phyloP scores from a whole-genome alignment of 352 stramenopile genomes.

The Globisporangium middletonii region DNA sequence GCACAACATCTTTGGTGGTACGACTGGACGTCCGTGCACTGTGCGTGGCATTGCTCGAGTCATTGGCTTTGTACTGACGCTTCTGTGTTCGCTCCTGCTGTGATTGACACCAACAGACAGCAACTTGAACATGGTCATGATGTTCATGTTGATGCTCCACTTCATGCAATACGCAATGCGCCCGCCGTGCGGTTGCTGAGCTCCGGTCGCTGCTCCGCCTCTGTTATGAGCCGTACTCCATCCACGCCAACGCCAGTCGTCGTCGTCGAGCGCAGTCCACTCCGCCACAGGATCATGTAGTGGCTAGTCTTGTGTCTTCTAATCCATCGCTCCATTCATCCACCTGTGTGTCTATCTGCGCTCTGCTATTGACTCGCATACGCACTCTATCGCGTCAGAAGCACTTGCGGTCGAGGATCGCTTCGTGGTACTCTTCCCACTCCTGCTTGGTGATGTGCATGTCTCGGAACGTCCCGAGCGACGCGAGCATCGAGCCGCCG shows the following conservation, averaged over 20 bases:
- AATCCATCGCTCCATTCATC: background rate
- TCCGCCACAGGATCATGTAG: too few species aligned
- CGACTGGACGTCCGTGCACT: background rate
- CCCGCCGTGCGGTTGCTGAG: conserved; percentile 73
- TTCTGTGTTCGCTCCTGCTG: background rate
- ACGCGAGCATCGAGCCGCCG: conserved; percentile 87
- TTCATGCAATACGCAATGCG: conserved; percentile 88
- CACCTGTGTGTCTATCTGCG: background rate
- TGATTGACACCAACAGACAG: conserved; percentile 24
- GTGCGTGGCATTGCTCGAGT: background rate
- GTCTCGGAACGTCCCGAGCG: conserved; percentile 81
- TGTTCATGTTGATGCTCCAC: conserved; percentile 80
- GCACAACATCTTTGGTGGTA: conserved; percentile 85
- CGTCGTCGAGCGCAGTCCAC: background rate
- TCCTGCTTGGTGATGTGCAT: conserved; percentile 87
- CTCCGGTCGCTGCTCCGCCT: background rate
- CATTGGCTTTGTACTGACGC: background rate
- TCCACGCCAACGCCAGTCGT: background rate
- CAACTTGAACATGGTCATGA: conserved; percentile 84
- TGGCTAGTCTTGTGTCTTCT: background rate
- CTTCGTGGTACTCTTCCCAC: conserved; percentile 87
- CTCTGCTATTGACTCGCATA: too few species aligned
- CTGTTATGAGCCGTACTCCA: background rate
- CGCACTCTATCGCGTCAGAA: conserved; percentile 28
- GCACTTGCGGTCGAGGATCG: conserved; percentile 81